A percentile compares a stretch with the other conserved stretches of the same genome.
Evolutionary conservation across 768 basidiomycete genomes (phyloP).

Genomic region (Suillus plorans): DNA sequence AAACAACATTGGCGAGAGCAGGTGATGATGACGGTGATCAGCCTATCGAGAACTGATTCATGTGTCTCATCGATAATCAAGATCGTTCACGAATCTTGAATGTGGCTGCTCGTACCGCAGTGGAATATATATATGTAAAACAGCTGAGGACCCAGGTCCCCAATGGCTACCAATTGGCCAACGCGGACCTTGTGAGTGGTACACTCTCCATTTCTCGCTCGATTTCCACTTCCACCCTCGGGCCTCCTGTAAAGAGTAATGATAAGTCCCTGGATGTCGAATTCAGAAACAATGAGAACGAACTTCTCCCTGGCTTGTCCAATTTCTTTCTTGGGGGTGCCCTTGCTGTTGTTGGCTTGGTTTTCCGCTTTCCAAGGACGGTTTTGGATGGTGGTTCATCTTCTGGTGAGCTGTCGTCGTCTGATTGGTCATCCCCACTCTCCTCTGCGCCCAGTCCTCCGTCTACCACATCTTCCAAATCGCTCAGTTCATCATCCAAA

Average conservation of each 20-base stretch:
- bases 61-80: not conserved
- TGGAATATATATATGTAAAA: not conserved
- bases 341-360: slow-evolving; percentile 37
- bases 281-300: slow-evolving; percentile 30
- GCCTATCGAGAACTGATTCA: not conserved
- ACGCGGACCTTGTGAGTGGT: slow-evolving; percentile 49
- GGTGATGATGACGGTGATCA: slow-evolving; percentile 3
- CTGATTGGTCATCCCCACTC: slow-evolving; percentile 42
- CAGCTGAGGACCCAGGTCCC: not conserved
- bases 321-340: slow-evolving; percentile 50
- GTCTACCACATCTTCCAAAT: slow-evolving; percentile 64
- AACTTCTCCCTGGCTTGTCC: slow-evolving; percentile 63
- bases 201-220: slow-evolving; percentile 85
- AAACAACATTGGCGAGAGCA: slow-evolving; percentile 14
- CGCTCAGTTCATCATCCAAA: slow-evolving; percentile 42
- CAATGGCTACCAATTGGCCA: slow-evolving; percentile 52
- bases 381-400: slow-evolving; percentile 39
- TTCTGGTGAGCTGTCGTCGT: slow-evolving; percentile 38
- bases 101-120: not conserved
- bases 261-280: slow-evolving; percentile 12
- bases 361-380: slow-evolving; percentile 70
- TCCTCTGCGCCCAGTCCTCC: slow-evolving; percentile 39
- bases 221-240: slow-evolving; percentile 93
- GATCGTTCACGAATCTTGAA: not conserved
- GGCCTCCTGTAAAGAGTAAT: slow-evolving; percentile 49